These are phyloP conservation scores for Calonectria pauciramosa DNA, from an alignment of 2,329 filamentous ascomycete genomes.

Conservation along the genomic window DNA sequence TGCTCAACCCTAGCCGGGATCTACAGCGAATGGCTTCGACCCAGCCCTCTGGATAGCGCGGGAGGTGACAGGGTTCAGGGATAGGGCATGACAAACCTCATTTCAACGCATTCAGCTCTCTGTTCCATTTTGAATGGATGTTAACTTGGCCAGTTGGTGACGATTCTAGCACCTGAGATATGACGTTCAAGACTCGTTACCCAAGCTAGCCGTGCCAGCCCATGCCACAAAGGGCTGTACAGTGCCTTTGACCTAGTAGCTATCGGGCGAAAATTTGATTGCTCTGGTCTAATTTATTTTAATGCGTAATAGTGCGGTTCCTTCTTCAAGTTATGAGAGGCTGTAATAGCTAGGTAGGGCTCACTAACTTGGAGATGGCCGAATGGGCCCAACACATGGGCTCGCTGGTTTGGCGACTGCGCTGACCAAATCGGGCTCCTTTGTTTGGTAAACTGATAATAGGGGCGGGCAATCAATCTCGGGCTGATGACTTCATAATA, in stretches of 20 bases:
- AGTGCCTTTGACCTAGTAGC: not conserved
- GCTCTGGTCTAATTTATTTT: not conserved
- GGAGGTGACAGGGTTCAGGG: conserved; percentile 41
- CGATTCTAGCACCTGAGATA: not conserved
- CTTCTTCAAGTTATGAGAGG: not conserved
- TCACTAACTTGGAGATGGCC: not conserved
- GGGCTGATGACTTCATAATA: not conserved
- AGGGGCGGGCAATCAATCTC: not conserved
- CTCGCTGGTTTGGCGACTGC: not conserved
- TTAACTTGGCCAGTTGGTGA: not conserved
- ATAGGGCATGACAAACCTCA: conserved; percentile 37
- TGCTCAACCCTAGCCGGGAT: conserved; percentile 28
- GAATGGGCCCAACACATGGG: not conserved
- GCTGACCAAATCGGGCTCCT: not conserved
- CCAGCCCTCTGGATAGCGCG: conserved; percentile 44
- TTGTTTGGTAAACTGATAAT: not conserved
- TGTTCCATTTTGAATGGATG: conserved; percentile 30
- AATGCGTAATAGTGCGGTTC: too few relatives aligned
- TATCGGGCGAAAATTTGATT: not conserved
- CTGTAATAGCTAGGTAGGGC: not conserved
- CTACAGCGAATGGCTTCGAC: conserved; percentile 35
- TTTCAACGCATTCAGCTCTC: conserved; percentile 31
- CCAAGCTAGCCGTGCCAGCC: conserved; percentile 6
- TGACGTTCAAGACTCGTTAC: conserved; percentile 27
- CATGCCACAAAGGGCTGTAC: not conserved